Evolutionary conservation across 2,329 filamentous ascomycete species (phyloP).

Genomic region (Claviceps pazoutovae): DNA sequence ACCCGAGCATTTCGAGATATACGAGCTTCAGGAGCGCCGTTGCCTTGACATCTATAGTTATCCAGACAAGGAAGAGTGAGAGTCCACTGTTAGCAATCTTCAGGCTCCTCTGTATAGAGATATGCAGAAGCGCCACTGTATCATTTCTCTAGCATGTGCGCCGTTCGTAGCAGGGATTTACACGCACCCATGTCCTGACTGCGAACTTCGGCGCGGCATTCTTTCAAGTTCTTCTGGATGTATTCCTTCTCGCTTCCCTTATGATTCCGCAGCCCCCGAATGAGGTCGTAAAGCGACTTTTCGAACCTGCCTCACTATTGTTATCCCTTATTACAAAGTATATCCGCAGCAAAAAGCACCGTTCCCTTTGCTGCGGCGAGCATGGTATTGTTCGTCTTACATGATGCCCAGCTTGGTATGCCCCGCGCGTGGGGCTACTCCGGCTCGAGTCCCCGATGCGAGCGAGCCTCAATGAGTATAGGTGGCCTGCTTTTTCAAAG

Average conservation of each 20-base stretch:
- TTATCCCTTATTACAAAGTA: neutral
- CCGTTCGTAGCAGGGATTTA: too few species aligned
- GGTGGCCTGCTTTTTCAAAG: neutral
- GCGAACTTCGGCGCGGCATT: constrained; percentile 87
- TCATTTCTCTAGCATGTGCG: too few species aligned
- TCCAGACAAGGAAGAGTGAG: neutral
- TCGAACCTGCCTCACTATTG: constrained; percentile 60
- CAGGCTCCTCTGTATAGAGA: neutral
- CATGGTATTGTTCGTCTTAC: neutral
- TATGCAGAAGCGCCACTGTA: neutral
- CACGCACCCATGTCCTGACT: constrained; percentile 78
- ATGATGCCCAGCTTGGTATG: constrained; percentile 2
- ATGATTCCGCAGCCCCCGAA: constrained; percentile 85
- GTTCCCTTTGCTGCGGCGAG: neutral
- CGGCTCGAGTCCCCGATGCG: constrained; percentile 1
- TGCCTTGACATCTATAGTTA: constrained; percentile 67
- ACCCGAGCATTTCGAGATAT: constrained; percentile 97
- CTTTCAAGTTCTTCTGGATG: constrained; percentile 81
- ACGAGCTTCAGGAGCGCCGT: constrained; percentile 91
- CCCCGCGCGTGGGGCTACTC: constrained; percentile 16
- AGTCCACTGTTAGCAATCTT: neutral
- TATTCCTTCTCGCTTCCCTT: constrained; percentile 93
- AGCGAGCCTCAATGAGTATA: constrained; percentile 1
- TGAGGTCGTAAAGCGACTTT: constrained; percentile 98
- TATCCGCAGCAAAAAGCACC: neutral